A percentile compares a stretch with the other conserved stretches of the same genome.
Conservation (phyloP, 2,329 filamentous ascomycete species). For the Calcarisporium arbuscula region DNA sequence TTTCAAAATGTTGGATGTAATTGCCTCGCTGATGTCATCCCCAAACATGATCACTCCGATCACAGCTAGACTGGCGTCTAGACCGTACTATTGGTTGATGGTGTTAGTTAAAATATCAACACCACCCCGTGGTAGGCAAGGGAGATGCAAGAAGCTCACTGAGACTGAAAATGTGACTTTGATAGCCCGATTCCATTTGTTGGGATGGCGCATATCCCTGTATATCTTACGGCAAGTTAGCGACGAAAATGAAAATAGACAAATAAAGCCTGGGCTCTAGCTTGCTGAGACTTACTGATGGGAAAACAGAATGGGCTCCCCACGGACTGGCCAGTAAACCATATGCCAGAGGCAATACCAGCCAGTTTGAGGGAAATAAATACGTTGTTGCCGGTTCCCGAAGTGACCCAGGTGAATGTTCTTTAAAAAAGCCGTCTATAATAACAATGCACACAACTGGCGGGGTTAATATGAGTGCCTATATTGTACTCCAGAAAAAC, state of each 20-base stretch:
- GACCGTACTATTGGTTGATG: conserved; percentile 49
- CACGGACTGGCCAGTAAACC: conserved; percentile 78
- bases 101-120: conserved; percentile 2
- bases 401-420: conserved; percentile 72
- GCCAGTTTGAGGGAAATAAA: conserved; percentile 80
- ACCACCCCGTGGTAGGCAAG: conserved; percentile 11
- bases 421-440: conserved; percentile 80
- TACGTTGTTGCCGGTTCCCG: conserved; percentile 73
- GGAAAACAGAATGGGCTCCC: conserved; percentile 66
- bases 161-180: conserved; percentile 81
- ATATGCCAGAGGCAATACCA: conserved; percentile 78
- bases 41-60: conserved; percentile 93
- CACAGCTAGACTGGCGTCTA: conserved; percentile 77
- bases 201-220: conserved; percentile 63
- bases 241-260: not conserved
- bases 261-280: not conserved
- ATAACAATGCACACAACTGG: conserved; percentile 73
- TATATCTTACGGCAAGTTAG: conserved; percentile 39
- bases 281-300: conserved; percentile 51
- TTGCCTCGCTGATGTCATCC: conserved; percentile 76
- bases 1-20: conserved; percentile 82
- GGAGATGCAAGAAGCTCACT: conserved; percentile 37
- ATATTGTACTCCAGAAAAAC: not conserved
- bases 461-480: no score
- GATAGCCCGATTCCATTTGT: conserved; percentile 71